Evolutionary conservation across 495 filamentous ascomycete genomes (phyloP), one percentile per base, ranked within the genome.

Genomic region (Tricharina praecox): DNA sequence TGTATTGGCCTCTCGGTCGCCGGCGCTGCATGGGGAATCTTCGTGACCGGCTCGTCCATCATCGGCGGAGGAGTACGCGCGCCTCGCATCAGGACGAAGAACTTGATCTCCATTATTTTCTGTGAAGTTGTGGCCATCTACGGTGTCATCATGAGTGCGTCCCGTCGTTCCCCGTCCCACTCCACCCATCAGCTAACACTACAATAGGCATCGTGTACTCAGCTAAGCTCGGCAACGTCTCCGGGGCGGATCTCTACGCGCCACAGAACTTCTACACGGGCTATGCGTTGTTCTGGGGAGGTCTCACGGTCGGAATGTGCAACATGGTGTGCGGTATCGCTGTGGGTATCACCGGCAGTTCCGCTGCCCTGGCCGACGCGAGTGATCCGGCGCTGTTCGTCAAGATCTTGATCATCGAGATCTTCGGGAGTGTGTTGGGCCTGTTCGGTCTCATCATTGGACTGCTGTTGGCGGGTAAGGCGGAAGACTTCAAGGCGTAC

Each of bases 101-200:
- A 96, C 68, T 64, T 99, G 50, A 94, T 99, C 62, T 96, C 92
- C 55, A 96, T 99, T 69, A 95, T 99, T 69, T 99, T 99, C 73
- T 99, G 92, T 69, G 92, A 99, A 67, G 92, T 96, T 54, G 92
- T 99, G 52, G 92, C 92, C 60, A 99, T 99, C 63, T 99, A 99
- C 71, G 92, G 92, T 58, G 86, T 99, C 58, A 99, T 99, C 67
- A 96, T 96, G 84, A 79, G 88, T 51, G 36, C 18, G 39, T 35
- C n/a, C 25, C 20, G 11, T 13, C 46, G 13, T 16, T 24, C 16
- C 4, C 10, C 9, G 21, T n/a, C 18, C 23, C 25, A 1, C 16
- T 18, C 32, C 10, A 4, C 19, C 11, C 35, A n/a, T 24, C 16
- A 21, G 10, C 39, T 42, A 16, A 43, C 21, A 3, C 21, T 25